Conservation (phyloP, 2,329 filamentous ascomycete genomes). For the Madurella fahalii region DNA sequence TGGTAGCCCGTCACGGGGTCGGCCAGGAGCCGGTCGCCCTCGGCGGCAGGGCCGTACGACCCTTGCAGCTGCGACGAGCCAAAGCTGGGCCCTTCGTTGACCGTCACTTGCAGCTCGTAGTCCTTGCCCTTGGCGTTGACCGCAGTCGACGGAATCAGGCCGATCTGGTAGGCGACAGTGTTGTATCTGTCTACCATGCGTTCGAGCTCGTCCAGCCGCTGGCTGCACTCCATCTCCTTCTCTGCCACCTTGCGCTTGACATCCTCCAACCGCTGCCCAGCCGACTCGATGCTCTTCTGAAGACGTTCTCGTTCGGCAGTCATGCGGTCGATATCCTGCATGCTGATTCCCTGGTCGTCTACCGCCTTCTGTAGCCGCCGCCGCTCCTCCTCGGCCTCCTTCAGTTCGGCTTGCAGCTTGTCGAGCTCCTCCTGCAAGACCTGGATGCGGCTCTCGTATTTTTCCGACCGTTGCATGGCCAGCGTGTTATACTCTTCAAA, state of each 20-base stretch:
- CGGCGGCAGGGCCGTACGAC: slow-evolving; percentile 37
- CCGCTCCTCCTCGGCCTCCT: slow-evolving; percentile 78
- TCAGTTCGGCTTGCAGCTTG: slow-evolving; percentile 69
- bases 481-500: slow-evolving; percentile 92
- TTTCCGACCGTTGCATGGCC: slow-evolving; percentile 80
- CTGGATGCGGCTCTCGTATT: slow-evolving; percentile 75
- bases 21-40: slow-evolving; percentile 73
- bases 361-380: slow-evolving; percentile 76
- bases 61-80: slow-evolving; percentile 55
- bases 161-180: slow-evolving; percentile 88
- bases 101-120: slow-evolving; percentile 79
- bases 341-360: slow-evolving; percentile 89
- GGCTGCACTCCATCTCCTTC: slow-evolving; percentile 81
- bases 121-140: slow-evolving; percentile 79
- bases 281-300: slow-evolving; percentile 80
- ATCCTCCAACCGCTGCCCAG: slow-evolving; percentile 73
- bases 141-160: slow-evolving; percentile 79
- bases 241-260: slow-evolving; percentile 77
- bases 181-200: slow-evolving; percentile 88
- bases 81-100: slow-evolving; percentile 76
- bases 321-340: slow-evolving; percentile 99
- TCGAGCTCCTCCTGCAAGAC: slow-evolving; percentile 84
- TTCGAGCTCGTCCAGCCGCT: slow-evolving; percentile 88
- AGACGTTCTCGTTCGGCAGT: slow-evolving; percentile 89
- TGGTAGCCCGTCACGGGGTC: slow-evolving; percentile 84